Evolutionary conservation across 2,329 filamentous ascomycete species (phyloP).

Genomic region (Ampelomyces quisqualis): DNA sequence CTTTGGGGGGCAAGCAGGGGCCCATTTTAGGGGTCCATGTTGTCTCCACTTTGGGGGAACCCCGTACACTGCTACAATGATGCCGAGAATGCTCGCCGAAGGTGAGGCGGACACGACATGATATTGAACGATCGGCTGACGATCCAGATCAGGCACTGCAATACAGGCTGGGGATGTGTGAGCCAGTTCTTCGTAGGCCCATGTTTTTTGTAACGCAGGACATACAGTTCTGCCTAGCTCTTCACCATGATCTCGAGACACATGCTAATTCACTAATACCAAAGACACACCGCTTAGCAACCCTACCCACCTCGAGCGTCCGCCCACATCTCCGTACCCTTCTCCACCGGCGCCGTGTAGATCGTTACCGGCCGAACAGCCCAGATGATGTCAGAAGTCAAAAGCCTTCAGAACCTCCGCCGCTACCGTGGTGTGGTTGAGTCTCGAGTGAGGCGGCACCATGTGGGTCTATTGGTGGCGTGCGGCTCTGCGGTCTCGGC

Average conservation of each 20-base stretch:
- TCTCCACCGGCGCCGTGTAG: background rate
- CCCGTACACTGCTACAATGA: background rate
- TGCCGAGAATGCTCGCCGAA: too few relatives aligned
- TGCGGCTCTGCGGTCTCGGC: slow-evolving; percentile 18
- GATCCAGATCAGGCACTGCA: too few relatives aligned
- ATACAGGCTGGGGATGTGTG: too few relatives aligned
- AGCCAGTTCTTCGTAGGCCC: too few relatives aligned
- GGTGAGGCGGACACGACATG: background rate
- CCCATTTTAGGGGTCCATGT: slow-evolving; percentile 4
- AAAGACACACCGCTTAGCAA: too few relatives aligned
- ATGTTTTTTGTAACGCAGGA: too few relatives aligned
- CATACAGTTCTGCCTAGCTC: too few relatives aligned
- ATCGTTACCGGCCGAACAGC: background rate
- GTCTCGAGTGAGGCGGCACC: too few relatives aligned
- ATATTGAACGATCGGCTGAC: background rate
- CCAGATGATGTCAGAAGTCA: background rate
- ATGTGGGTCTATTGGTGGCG: slow-evolving; percentile 1
- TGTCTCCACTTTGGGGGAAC: slow-evolving; percentile 15
- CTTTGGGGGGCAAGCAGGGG: background rate
- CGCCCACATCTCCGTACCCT: too few relatives aligned
- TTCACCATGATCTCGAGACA: too few relatives aligned
- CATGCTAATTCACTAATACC: too few relatives aligned
- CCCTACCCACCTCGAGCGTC: too few relatives aligned
- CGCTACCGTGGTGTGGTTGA: slow-evolving; percentile 1
- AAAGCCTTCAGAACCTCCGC: background rate